These are phyloP conservation scores for Hemerocallis citrina DNA, from an alignment of 106 monocot genomes.

Conservation along the genomic window DNA sequence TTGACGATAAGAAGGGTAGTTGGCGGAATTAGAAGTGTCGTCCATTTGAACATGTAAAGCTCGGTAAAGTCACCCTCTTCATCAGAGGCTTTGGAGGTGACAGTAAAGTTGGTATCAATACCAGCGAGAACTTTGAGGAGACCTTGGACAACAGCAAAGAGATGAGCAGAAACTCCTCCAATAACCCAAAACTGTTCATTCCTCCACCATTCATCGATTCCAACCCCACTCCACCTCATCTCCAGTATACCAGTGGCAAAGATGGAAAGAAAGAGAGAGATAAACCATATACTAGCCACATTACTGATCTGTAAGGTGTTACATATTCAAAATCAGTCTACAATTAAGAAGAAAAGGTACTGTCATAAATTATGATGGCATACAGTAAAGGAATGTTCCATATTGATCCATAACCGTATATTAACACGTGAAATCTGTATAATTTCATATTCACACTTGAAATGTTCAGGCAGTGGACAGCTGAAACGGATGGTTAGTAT, in stretches of 20 bases:
- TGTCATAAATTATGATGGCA: too few species aligned
- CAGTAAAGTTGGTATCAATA: constrained; percentile 57
- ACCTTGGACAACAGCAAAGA: constrained; percentile 11
- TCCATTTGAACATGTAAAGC: constrained; percentile 13
- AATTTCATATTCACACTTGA: too few species aligned
- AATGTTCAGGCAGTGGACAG: too few species aligned
- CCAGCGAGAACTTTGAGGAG: constrained; percentile 30
- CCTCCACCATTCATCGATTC: constrained; percentile 11
- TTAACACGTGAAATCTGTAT: too few species aligned
- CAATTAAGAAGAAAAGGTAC: too few species aligned
- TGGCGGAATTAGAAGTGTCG: constrained; percentile 1
- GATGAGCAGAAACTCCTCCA: constrained; percentile 8
- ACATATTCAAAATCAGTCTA: neutral
- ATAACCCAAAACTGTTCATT: constrained; percentile 16
- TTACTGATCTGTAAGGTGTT: constrained; percentile 1
- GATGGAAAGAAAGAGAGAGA: constrained; percentile 69
- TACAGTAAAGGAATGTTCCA: too few species aligned
- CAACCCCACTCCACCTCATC: constrained; percentile 6
- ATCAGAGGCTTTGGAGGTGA: constrained; percentile 9
- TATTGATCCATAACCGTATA: too few species aligned
- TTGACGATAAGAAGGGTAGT: constrained; percentile 3
- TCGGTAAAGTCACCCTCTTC: constrained; percentile 12
- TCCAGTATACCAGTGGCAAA: constrained; percentile 63
- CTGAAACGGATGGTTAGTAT: too few species aligned
- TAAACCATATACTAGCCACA: constrained; percentile 55